Percentiles rank a stretch among this genome's conserved stretches.
phyloP scores from a whole-genome alignment of 768 basidiomycete genomes.

The Auriscalpium vulgare region DNA sequence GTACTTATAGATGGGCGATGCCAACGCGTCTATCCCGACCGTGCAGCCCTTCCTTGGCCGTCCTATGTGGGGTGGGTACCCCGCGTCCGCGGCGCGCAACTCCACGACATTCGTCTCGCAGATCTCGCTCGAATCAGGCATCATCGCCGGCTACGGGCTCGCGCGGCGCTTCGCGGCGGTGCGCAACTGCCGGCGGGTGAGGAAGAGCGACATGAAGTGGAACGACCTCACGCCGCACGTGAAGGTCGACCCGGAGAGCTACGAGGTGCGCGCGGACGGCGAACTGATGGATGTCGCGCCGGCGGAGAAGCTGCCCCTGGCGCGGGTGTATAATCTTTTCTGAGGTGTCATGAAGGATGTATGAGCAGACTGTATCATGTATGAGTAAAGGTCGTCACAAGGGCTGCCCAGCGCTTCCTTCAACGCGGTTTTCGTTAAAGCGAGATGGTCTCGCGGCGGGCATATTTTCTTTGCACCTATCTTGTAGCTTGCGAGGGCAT shows the following conservation, averaged over 20 bases:
- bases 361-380: too few relatives aligned
- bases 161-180: constrained; percentile 72
- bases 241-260: constrained; percentile 87
- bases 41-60: constrained; percentile 83
- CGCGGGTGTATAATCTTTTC: constrained; percentile 73
- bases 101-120: constrained; percentile 84
- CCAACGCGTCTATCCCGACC: constrained; percentile 93
- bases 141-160: constrained; percentile 58
- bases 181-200: constrained; percentile 60
- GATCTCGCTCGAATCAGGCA: constrained; percentile 52
- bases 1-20: constrained; percentile 78
- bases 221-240: constrained; percentile 78
- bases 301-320: constrained; percentile 61
- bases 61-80: constrained; percentile 90
- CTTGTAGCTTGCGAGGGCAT: too few relatives aligned
- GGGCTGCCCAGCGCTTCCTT: too few relatives aligned
- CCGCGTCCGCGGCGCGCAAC: constrained; percentile 73
- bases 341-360: constrained; percentile 25
- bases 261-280: constrained; percentile 80
- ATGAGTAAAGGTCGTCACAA: too few relatives aligned
- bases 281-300: constrained; percentile 68
- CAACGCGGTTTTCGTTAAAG: too few relatives aligned
- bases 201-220: constrained; percentile 91
- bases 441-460: too few relatives aligned
- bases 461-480: too few relatives aligned